Base-by-base conservation (phyloP, 1,139 yeast species). In the Hansenula sp. region DNA sequence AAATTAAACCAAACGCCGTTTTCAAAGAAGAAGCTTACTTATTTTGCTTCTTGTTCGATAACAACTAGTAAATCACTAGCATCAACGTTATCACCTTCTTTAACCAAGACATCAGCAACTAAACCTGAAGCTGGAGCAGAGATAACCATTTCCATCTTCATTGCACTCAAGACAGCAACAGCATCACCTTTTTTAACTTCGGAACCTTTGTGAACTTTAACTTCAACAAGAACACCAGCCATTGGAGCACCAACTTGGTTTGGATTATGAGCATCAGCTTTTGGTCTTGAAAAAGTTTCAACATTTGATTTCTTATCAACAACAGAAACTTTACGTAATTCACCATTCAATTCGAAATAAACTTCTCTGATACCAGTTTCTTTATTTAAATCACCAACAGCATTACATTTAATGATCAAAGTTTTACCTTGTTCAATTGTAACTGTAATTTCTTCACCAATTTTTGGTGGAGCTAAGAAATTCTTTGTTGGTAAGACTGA, bases 81-180 rank as follows among this genome's bases (percentile, higher is more conserved):
- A 57, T 89, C 97, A 34, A 94, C 97, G 38, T 94, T 83, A 60
- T 92, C 98, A 55, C 96, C 96, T 57, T 87, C 95, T 64, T 82
- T 82, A 51, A 89, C 83, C 43, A 74, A 62, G 29, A 92, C 74
- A 25, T 83, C 85, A 39, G 84, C 82, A 46, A 94, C 80, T 60
- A 75, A 78, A 61, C 98, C 99, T 45, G 83, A 74, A 47, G 79
- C 82, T 41, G 95, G 96, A 10, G 99, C 92, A 61, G 90, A 78
- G 54, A 92, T 90, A 40, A 92, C 95, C 97, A 92, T 92, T 72
- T 92, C 99, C 98, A 94, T 94, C 79, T 94, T 94, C 99, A 92
- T 94, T 51, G 99, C 98, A 60, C 94, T 82, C 59, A 92, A 75
- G 25, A 92, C 96, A 43, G 95, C 95, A 55, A 92, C 66, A 33